Evolutionary conservation across 805 yeast species (phyloP), one percentile per base, ranked within the genome.

Genomic region (Candida ovalis): DNA sequence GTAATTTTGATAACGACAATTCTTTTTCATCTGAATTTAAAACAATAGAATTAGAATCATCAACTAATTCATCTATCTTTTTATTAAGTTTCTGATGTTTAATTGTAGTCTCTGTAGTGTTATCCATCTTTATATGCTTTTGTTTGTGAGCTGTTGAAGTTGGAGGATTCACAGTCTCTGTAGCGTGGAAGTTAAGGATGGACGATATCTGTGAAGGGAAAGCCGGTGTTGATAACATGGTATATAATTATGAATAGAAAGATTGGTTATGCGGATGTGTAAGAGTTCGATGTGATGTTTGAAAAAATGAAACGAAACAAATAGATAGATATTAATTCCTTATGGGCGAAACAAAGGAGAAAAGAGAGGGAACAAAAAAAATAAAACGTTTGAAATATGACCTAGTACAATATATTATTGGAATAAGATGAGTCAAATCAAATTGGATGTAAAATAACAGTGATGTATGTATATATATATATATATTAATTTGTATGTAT

Each of bases 171-270:
- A 35, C 22, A 17, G 22, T 18, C 19, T 18, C 38, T 43, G 51
- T n/a, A 15, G 58, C 46, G 40, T 53, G 59, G 28, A 56, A 46
- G 38, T 43, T 51, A 42, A 49, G 56, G 40, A 56, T 47, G 30
- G 40, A 45, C 9, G 52, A 42, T 43, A 53, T 42, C 37, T 55
- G 52, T 9, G 54, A 32, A 42, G 53, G 59, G 40, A 53, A 53
- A 25, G 52, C 43, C 33, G 59, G 59, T 19, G 57, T 49, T 19
- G 59, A 56, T 50, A 56, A 52, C 59, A 56, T 56, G 38, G 17
- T 35, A 9, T 35, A 35, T 35, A 3, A 17, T 6, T 25, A 18
- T 17, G 19, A 7, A 17, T 17, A 7, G 19, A 5, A 17, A 4
- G 38, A 17, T 17, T 35, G 21, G 7, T n/a, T 17, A 7, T 35